Evolutionary conservation across 2,329 filamentous ascomycete genomes (phyloP).

Genomic region (Scopulariopsis brevicaulis): DNA sequence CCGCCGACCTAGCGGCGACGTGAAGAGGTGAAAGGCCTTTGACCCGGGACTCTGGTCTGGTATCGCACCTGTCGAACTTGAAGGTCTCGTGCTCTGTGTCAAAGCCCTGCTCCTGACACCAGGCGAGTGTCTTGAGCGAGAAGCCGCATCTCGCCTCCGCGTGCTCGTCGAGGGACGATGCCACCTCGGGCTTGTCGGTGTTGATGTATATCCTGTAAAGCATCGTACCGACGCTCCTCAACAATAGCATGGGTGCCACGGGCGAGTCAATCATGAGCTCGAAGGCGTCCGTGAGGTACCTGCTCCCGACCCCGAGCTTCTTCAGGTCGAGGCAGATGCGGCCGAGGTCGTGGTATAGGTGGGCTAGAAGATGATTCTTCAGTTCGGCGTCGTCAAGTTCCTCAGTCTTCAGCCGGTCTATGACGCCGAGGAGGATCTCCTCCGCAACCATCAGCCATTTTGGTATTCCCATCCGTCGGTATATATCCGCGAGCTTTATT

Average conservation of each 20-base stretch:
- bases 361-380: background rate
- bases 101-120: constrained; percentile 16
- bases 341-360: constrained; percentile 16
- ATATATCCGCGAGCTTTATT: constrained; percentile 1
- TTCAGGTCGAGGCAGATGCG: constrained; percentile 10
- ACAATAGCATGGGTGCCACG: constrained; percentile 7
- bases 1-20: constrained; percentile 11
- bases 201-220: constrained; percentile 8
- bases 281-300: constrained; percentile 12
- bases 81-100: constrained; percentile 13
- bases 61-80: constrained; percentile 12
- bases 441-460: background rate
- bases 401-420: background rate
- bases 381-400: background rate
- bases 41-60: background rate
- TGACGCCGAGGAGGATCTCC: background rate
- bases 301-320: constrained; percentile 10
- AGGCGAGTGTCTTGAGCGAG: constrained; percentile 11
- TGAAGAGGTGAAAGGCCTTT: constrained; percentile 14
- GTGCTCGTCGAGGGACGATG: constrained; percentile 1
- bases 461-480: background rate
- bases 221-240: constrained; percentile 13
- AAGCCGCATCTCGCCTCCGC: constrained; percentile 5
- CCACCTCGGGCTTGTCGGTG: constrained; percentile 1
- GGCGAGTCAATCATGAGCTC: constrained; percentile 10